Percentiles rank a stretch among this genome's conserved stretches.
Conservation (phyloP, 768 basidiomycete genomes). For the Pisolithus sp. region DNA sequence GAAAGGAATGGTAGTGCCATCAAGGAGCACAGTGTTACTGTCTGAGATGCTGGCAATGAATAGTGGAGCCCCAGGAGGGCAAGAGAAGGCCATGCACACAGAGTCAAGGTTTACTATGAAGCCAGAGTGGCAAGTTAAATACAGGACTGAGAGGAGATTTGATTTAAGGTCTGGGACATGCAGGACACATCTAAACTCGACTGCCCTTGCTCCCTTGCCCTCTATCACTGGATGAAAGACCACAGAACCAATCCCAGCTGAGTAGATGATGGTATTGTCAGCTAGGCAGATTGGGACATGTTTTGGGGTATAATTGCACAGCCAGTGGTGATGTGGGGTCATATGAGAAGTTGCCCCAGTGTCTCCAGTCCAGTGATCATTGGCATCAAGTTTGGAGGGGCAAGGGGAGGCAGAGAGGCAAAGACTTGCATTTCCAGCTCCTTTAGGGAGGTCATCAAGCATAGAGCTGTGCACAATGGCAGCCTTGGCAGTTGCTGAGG, state of each 20-base stretch:
- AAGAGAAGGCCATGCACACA: background rate
- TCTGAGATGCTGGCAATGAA: constrained; percentile 8
- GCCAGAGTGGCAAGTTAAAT: constrained; percentile 1
- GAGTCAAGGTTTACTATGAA: constrained; percentile 6
- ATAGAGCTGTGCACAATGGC: too few species aligned
- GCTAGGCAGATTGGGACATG: too few species aligned
- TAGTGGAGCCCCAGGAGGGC: constrained; percentile 1
- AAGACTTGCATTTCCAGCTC: constrained; percentile 7
- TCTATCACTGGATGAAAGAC: too few species aligned
- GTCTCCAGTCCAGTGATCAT: constrained; percentile 23
- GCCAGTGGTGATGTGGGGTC: constrained; percentile 24
- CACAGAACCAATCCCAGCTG: too few species aligned
- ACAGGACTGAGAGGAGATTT: too few species aligned
- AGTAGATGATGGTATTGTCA: too few species aligned
- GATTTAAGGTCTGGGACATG: too few species aligned
- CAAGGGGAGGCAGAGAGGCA: background rate
- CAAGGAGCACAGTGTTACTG: constrained; percentile 19
- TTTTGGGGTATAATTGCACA: too few species aligned
- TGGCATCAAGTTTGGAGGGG: background rate
- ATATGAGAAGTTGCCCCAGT: constrained; percentile 31
- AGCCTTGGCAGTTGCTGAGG: background rate
- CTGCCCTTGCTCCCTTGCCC: too few species aligned
- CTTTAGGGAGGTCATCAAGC: background rate
- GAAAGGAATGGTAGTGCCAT: constrained; percentile 8
- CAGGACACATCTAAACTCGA: too few species aligned